These are phyloP conservation scores for Funneliformis geosporum DNA, from an alignment of 192 early-diverging fungal species.

Conservation along the genomic window DNA sequence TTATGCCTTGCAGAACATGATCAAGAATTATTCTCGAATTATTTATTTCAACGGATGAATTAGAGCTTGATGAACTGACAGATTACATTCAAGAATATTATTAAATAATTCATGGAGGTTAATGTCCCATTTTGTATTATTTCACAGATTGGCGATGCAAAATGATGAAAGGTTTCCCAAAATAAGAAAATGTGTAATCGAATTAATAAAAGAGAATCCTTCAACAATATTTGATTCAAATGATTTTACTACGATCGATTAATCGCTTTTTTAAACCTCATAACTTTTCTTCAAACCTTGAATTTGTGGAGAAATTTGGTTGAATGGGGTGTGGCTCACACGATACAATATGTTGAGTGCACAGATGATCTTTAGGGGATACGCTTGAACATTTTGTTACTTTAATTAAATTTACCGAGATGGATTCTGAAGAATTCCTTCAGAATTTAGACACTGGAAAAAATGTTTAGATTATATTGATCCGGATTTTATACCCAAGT, in stretches of 20 bases:
- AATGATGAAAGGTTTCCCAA: neutral
- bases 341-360: neutral
- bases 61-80: neutral
- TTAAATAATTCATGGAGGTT: neutral
- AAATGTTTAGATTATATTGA: neutral
- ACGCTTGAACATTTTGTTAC: neutral
- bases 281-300: neutral
- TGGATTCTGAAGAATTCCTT: neutral
- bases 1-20: neutral
- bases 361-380: neutral
- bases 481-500: neutral
- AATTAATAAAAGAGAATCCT: neutral
- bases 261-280: neutral
- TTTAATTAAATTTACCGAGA: neutral
- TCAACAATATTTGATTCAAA: neutral
- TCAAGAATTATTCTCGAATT: neutral
- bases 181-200: neutral
- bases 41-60: conserved; percentile 2
- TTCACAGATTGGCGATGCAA: neutral
- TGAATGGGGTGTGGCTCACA: neutral
- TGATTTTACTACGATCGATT: neutral
- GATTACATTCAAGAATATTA: conserved; percentile 19
- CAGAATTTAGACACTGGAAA: neutral
- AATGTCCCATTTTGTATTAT: neutral
- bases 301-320: neutral